Percentiles rank a stretch among this genome's conserved stretches.
phyloP scores from a whole-genome alignment of 2,329 filamentous ascomycete species.

The Purpureocillium takamizusanense region DNA sequence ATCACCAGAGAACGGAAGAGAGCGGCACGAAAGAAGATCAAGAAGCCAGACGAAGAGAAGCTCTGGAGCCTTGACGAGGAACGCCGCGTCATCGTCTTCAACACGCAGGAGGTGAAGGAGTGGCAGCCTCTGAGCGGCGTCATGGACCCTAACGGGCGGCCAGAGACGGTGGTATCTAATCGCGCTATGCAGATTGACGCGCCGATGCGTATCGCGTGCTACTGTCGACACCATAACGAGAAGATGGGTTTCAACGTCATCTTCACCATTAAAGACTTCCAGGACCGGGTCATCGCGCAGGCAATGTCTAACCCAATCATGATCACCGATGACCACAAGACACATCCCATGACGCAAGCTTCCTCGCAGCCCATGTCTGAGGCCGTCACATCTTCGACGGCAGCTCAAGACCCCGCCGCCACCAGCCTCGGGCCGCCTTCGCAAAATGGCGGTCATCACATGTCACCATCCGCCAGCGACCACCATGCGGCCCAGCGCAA shows the following conservation, averaged over 20 bases:
- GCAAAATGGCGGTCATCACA: conserved; percentile 35
- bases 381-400: conserved; percentile 12
- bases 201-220: conserved; percentile 94
- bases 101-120: conserved; percentile 78
- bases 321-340: conserved; percentile 98
- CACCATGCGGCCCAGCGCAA: conserved; percentile 48
- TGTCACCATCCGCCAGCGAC: conserved; percentile 55
- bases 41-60: conserved; percentile 87
- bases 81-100: conserved; percentile 81
- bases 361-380: conserved; percentile 19
- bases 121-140: conserved; percentile 59
- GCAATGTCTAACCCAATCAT: conserved; percentile 82
- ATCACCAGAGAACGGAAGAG: conserved; percentile 86
- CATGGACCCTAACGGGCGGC: conserved; percentile 30
- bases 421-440: conserved; percentile 22
- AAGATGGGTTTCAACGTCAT: conserved; percentile 90
- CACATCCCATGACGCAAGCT: conserved; percentile 38
- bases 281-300: conserved; percentile 71
- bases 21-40: conserved; percentile 83
- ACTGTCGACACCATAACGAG: conserved; percentile 90
- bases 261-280: conserved; percentile 82
- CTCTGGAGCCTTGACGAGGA: conserved; percentile 74
- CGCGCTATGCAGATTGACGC: conserved; percentile 71
- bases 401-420: conserved; percentile 9
- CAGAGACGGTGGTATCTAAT: conserved; percentile 37